These are phyloP conservation scores for Ascochyta lentis DNA, from an alignment of 2,329 filamentous ascomycete species.

Conservation along the genomic window DNA sequence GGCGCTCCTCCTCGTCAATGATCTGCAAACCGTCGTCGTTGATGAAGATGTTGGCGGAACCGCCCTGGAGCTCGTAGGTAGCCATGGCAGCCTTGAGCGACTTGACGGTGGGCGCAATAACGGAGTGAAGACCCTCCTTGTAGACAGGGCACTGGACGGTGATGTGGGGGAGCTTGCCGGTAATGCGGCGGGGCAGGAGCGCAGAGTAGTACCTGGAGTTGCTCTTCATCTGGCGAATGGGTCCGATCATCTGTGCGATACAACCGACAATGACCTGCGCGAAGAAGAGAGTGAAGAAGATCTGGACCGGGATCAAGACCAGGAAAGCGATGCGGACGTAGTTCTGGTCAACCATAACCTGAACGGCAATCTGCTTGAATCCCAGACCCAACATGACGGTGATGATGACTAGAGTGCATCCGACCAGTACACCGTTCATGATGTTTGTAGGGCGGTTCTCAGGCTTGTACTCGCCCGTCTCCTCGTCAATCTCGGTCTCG, in stretches of 20 bases:
- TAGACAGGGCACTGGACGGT: slow-evolving; percentile 83
- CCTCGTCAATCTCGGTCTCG: slow-evolving; percentile 70
- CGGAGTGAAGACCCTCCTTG: slow-evolving; percentile 76
- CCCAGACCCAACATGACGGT: slow-evolving; percentile 72
- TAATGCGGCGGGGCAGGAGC: slow-evolving; percentile 67
- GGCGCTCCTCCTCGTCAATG: slow-evolving; percentile 55
- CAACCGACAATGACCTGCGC: slow-evolving; percentile 79
- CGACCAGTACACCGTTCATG: slow-evolving; percentile 72
- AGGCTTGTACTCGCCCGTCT: slow-evolving; percentile 70
- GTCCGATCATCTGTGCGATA: slow-evolving; percentile 76
- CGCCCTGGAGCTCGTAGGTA: slow-evolving; percentile 59
- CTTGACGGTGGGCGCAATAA: slow-evolving; percentile 77
- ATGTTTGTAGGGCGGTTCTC: slow-evolving; percentile 72
- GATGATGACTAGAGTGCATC: slow-evolving; percentile 70
- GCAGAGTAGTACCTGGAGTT: slow-evolving; percentile 86
- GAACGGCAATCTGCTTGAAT: slow-evolving; percentile 72
- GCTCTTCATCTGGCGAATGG: slow-evolving; percentile 71
- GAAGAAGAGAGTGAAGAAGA: slow-evolving; percentile 86
- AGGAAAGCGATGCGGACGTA: slow-evolving; percentile 71
- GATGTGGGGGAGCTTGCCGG: slow-evolving; percentile 68
- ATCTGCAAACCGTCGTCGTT: slow-evolving; percentile 72
- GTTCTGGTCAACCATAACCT: slow-evolving; percentile 68
- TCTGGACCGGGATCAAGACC: slow-evolving; percentile 70
- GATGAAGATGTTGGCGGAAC: slow-evolving; percentile 70
- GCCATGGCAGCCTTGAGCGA: slow-evolving; percentile 72